Conservation (phyloP, 345 rosid species). For the Angophora floribunda region DNA sequence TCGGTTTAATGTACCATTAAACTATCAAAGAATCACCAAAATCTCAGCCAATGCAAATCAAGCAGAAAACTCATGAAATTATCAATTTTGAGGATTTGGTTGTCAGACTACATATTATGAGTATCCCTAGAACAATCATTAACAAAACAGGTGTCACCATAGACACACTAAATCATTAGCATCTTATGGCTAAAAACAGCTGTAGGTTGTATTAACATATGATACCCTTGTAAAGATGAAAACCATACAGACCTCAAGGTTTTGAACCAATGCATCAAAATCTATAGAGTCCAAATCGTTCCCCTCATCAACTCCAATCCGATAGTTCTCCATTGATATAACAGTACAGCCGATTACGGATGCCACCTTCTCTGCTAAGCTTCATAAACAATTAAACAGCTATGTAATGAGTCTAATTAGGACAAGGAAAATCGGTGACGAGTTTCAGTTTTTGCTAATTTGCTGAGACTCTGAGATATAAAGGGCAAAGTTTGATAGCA, state of each 20-base stretch:
- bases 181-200: not conserved
- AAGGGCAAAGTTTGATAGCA: not conserved
- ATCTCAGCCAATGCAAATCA: not conserved
- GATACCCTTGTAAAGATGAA: not conserved
- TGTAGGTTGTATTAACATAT: not conserved
- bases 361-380: constrained; percentile 98
- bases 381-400: constrained; percentile 16
- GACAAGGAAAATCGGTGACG: not conserved
- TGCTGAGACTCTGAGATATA: not conserved
- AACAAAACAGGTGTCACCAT: not conserved
- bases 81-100: not conserved
- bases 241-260: constrained; percentile 59
- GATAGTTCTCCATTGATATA: constrained; percentile 97
- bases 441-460: not conserved
- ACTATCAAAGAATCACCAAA: not conserved
- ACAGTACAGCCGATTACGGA: constrained; percentile 93
- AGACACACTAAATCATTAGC: not conserved
- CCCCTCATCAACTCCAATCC: constrained; percentile 70
- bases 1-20: not conserved
- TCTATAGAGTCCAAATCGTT: constrained; percentile 83
- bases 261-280: constrained; percentile 73
- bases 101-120: not conserved
- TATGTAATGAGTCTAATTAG: not conserved
- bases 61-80: not conserved
- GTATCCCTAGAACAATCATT: not conserved